phyloP scores from a whole-genome alignment of 495 filamentous ascomycete species.

The Penicillium coffeae region DNA sequence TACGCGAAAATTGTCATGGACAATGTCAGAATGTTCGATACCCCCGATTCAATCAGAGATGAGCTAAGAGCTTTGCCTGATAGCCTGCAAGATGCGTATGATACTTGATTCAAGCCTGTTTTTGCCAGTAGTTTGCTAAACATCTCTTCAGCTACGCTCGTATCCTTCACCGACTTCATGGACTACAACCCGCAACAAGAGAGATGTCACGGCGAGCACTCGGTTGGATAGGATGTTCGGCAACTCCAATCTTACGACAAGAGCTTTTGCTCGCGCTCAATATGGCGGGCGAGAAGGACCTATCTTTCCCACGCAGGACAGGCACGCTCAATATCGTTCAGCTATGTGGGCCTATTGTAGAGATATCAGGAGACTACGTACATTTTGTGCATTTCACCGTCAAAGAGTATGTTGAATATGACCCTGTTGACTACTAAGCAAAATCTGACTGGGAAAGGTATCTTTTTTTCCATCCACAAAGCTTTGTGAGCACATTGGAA shows the following conservation, averaged over 20 bases:
- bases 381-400: slow-evolving; percentile 11
- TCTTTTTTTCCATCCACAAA: neutral
- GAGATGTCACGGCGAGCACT: neutral
- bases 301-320: neutral
- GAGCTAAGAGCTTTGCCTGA: neutral
- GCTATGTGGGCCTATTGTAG: neutral
- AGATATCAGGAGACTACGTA: slow-evolving; percentile 2
- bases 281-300: neutral
- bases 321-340: neutral
- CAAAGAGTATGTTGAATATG: slow-evolving; percentile 4
- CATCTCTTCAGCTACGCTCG: neutral
- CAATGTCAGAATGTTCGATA: neutral
- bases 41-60: neutral
- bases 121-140: neutral
- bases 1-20: slow-evolving; percentile 7
- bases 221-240: neutral
- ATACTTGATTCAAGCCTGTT: neutral
- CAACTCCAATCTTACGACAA: neutral
- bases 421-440: neutral
- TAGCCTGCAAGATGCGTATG: neutral
- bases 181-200: neutral
- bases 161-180: neutral
- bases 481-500: neutral
- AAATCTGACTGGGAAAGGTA: neutral
- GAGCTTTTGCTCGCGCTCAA: neutral